phyloP scores from a whole-genome alignment of 2,329 filamentous ascomycete species.

The Fusarium concolor region DNA sequence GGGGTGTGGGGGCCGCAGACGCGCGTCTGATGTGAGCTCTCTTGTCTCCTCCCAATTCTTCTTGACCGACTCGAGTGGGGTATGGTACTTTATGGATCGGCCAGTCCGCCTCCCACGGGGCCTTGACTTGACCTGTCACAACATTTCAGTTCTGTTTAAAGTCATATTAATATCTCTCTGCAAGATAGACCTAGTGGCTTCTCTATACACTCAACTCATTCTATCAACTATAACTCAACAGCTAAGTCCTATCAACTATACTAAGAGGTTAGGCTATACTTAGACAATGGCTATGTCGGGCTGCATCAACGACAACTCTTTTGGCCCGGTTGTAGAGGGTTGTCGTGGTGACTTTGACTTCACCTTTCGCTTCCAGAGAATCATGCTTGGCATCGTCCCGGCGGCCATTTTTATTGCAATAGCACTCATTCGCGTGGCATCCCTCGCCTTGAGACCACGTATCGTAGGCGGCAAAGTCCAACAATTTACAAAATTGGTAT shows the following conservation, averaged over 20 bases:
- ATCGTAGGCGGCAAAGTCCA: background rate
- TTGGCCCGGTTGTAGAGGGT: conserved; percentile 1
- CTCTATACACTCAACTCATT: background rate
- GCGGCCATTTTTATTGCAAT: background rate
- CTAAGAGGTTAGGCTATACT: background rate
- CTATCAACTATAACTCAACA: background rate
- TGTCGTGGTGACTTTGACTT: conserved; percentile 6
- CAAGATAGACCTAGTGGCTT: background rate
- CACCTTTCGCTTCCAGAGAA: background rate
- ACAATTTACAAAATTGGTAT: background rate
- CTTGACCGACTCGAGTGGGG: background rate
- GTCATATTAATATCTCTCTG: background rate
- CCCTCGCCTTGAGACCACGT: background rate
- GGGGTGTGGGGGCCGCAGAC: background rate
- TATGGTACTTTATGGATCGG: background rate
- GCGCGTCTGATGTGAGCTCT: background rate
- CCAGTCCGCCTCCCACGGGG: background rate
- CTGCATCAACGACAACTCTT: background rate
- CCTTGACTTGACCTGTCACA: background rate
- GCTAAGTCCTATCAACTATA: background rate
- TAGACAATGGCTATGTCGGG: background rate
- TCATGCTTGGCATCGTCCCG: background rate
- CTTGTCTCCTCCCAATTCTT: background rate
- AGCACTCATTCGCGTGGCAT: background rate
- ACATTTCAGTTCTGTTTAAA: background rate